Conservation (phyloP, 371 early-diverging fungal species). For the Mortierella sp. region DNA sequence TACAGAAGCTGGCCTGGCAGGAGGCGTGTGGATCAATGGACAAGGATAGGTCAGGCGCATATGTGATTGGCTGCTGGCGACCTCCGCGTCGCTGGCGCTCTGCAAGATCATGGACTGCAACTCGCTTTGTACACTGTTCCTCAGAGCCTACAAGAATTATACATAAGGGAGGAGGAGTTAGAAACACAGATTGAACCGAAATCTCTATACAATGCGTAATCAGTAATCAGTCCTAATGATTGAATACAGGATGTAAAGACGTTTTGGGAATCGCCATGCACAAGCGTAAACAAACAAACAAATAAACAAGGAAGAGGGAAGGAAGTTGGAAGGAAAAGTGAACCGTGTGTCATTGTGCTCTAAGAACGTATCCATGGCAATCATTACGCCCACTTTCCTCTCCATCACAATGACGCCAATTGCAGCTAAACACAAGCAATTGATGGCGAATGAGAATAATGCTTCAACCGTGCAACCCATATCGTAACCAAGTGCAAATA, state of each 20-base stretch:
- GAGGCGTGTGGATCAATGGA: conserved; percentile 1
- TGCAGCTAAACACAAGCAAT: too few species aligned
- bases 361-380: too few species aligned
- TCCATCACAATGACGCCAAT: too few species aligned
- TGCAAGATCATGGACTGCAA: conserved; percentile 16
- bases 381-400: too few species aligned
- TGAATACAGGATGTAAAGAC: too few species aligned
- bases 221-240: neutral
- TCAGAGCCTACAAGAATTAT: conserved; percentile 26
- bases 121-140: conserved; percentile 11
- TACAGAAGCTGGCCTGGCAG: conserved; percentile 1
- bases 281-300: conserved; percentile 2
- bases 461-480: too few species aligned
- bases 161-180: neutral
- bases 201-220: neutral
- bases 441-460: too few species aligned
- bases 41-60: neutral
- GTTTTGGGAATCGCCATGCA: neutral
- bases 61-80: neutral
- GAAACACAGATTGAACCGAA: neutral
- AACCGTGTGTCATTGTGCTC: neutral
- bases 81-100: conserved; percentile 5
- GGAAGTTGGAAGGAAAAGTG: neutral
- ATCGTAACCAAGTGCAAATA: too few species aligned
- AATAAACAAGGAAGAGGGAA: too few species aligned